Base-by-base conservation (phyloP, 768 basidiomycete genomes). In the Lactifluus volemus region DNA sequence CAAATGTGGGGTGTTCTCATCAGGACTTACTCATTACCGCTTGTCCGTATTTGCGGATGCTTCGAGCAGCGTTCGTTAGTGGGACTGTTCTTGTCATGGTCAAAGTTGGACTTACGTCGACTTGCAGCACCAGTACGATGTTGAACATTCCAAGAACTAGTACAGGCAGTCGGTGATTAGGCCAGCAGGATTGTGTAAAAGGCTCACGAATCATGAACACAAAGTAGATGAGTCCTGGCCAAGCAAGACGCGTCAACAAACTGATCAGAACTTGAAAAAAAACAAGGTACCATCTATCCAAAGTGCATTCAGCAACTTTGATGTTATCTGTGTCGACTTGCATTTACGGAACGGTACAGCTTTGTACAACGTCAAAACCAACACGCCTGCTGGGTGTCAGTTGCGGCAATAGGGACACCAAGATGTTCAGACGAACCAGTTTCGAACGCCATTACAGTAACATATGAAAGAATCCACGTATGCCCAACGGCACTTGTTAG, bases 181-280 rank as follows among this genome's bases (percentile, higher is more conserved):
- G 25, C 7, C 0, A 0, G 5, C 11, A 12, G 41, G 17, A 34
- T 12, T 15, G n/a, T 2, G 41, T 9, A 11, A 49, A 38, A 49
- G 12, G 12, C 61, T 58, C 34, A 65, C 57, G 32, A 25, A 63
- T 30, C 64, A 65, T 59, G 61, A 63, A 63, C n/a, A 65, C 49
- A 15, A 63, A 65, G 53, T 65, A 65, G 5, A 65, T 63, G 6
- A 59, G 34, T 10, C 64, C 64, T 65, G 14, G 12, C 4, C 34
- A 63, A 53, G 9, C 9, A 14, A 9, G 30, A 25, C 25, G 0
- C 8, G 9, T 61, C 21, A 52, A 36, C 39, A 4, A 8, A n/a
- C 30, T 21, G 4, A 45, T 36, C 10, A 45, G 38, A 4, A 15
- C 9, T 6, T 11, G 17, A 19, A n/a, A 36, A n/a, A 9, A 15